phyloP scores from a whole-genome alignment of 169 alveolate species.

The Plasmodium gallinaceum region DNA sequence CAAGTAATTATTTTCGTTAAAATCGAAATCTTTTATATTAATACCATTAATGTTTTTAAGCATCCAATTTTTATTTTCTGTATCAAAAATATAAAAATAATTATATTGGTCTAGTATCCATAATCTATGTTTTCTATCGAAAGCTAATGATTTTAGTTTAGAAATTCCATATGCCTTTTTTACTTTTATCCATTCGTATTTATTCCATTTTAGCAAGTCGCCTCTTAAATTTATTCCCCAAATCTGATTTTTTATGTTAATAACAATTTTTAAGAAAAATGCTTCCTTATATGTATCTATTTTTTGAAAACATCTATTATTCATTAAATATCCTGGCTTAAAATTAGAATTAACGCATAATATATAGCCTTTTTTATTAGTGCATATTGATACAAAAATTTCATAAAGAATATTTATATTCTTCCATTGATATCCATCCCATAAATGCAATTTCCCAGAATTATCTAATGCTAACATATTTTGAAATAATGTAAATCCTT shows the following conservation, averaged over 20 bases:
- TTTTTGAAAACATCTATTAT: conserved; percentile 23
- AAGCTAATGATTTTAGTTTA: conserved; percentile 59
- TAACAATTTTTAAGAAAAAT: conserved; percentile 31
- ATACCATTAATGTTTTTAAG: conserved; percentile 38
- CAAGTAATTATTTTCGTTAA: conserved; percentile 37
- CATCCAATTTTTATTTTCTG: conserved; percentile 61
- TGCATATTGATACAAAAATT: conserved; percentile 30
- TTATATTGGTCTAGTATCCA: conserved; percentile 68
- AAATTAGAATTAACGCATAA: conserved; percentile 39
- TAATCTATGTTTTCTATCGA: conserved; percentile 42
- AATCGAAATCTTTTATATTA: conserved; percentile 63
- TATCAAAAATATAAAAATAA: conserved; percentile 37
- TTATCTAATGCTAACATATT: conserved; percentile 43
- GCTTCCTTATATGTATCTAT: conserved; percentile 36
- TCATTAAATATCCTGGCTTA: conserved; percentile 57
- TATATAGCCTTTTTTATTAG: conserved; percentile 43
- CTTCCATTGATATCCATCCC: conserved; percentile 68
- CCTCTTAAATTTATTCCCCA: conserved; percentile 72
- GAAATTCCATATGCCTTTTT: conserved; percentile 71
- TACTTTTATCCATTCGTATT: conserved; percentile 50
- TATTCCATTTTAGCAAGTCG: conserved; percentile 65
- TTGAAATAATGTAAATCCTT: conserved; percentile 50
- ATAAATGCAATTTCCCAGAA: conserved; percentile 21
- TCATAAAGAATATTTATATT: conserved; percentile 21
- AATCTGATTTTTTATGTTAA: conserved; percentile 50